These are phyloP conservation scores for Entrophospora sp. DNA, from an alignment of 192 early-diverging fungal species.

Conservation along the genomic window DNA sequence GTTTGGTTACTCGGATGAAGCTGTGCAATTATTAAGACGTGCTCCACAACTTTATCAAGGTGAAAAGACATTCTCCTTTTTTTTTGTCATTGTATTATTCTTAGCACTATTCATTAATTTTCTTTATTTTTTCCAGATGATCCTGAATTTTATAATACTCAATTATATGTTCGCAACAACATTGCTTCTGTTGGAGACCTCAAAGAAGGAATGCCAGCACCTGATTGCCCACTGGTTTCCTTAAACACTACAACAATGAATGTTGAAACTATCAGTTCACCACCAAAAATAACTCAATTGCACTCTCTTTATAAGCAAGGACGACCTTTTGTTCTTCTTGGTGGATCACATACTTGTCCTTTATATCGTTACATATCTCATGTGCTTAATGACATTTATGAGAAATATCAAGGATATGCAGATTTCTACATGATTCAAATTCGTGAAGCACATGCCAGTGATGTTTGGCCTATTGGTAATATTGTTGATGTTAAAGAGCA, in stretches of 20 bases:
- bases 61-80: not conserved
- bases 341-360: constrained; percentile 14
- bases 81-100: not conserved
- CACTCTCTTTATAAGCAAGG: not conserved
- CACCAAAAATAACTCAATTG: not conserved
- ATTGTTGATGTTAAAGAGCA: not conserved
- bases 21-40: constrained; percentile 13
- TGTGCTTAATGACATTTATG: constrained; percentile 13
- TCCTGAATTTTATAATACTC: not conserved
- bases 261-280: too few species aligned
- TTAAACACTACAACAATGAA: not conserved
- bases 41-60: constrained; percentile 11
- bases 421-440: constrained; percentile 19
- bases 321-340: constrained; percentile 10
- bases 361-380: constrained; percentile 14
- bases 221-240: constrained; percentile 2
- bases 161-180: constrained; percentile 14
- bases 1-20: constrained; percentile 10
- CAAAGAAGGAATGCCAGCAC: constrained; percentile 11
- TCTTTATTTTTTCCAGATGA: not conserved
- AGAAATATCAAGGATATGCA: not conserved
- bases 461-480: constrained; percentile 17
- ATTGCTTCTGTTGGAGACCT: constrained; percentile 1
- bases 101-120: not conserved
- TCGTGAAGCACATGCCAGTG: constrained; percentile 14